Conservation (phyloP, 2,329 filamentous ascomycete species). For the Pyrenophora teres region DNA sequence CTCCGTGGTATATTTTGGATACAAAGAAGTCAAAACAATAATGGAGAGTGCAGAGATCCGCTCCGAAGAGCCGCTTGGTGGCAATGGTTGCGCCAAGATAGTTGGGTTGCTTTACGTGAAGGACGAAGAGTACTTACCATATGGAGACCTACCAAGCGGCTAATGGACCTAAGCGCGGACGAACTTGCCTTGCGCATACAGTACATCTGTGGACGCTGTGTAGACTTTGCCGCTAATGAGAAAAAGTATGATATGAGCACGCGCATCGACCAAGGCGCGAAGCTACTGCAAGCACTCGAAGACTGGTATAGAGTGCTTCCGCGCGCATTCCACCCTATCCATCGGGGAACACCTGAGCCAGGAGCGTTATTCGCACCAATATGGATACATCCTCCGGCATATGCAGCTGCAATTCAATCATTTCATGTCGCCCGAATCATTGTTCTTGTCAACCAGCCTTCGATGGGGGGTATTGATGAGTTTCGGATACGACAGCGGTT, state of each 20-base stretch:
- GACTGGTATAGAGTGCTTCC: slow-evolving; percentile 57
- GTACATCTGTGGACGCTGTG: slow-evolving; percentile 61
- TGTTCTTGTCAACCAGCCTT: slow-evolving; percentile 59
- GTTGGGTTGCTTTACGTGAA: slow-evolving; percentile 68
- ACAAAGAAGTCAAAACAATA: slow-evolving; percentile 64
- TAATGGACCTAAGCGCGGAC: slow-evolving; percentile 55
- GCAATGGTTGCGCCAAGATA: slow-evolving; percentile 69
- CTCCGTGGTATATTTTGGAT: slow-evolving; percentile 70
- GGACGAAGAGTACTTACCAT: slow-evolving; percentile 61
- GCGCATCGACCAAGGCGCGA: slow-evolving; percentile 54
- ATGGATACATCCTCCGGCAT: slow-evolving; percentile 38
- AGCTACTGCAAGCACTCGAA: slow-evolving; percentile 55
- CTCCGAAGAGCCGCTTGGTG: slow-evolving; percentile 66
- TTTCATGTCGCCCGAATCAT: slow-evolving; percentile 60
- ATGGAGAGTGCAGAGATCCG: slow-evolving; percentile 60
- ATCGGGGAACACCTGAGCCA: slow-evolving; percentile 26
- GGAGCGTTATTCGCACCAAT: slow-evolving; percentile 26
- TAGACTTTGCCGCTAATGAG: slow-evolving; percentile 64
- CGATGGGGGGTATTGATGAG: slow-evolving; percentile 55
- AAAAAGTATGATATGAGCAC: slow-evolving; percentile 51
- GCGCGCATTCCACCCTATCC: slow-evolving; percentile 52
- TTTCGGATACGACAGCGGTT: slow-evolving; percentile 52
- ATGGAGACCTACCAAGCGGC: slow-evolving; percentile 59
- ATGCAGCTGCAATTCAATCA: slow-evolving; percentile 56
- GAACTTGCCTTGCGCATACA: slow-evolving; percentile 60